Evolutionary conservation across 1,139 yeast species (phyloP), one percentile per base, ranked within the genome.

Genomic region (Blastobotrys buckinghamii): DNA sequence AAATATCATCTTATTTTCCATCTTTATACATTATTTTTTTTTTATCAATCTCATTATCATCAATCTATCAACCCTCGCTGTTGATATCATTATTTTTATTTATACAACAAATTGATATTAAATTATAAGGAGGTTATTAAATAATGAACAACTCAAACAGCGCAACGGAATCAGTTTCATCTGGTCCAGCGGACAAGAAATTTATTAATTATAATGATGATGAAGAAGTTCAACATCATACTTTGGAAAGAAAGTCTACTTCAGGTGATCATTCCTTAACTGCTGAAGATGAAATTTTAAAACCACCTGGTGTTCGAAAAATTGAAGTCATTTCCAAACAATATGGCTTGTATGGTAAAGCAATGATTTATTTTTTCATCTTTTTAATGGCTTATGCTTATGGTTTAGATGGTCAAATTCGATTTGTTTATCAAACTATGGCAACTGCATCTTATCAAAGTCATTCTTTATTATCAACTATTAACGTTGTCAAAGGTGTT

Each of bases 401-500:
- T 59, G 81, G 85, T 15, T 67, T 84, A 32, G 89, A 82, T 59
- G 74, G 77, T 47, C 73, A 73, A 16, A 65, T 77, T 40, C 73
- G 87, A 54, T 67, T 64, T 48, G 70, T 73, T 27, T 73, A 73
- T 63, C 80, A 77, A 52, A 57, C 73, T 22, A 70, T 71, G 53
- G 89, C 88, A 6, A 76, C 85, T 26, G 66, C 72, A 36, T 74
- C 82, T 2, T 83, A 79, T 63, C 56, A 73, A 6, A 59, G 69
- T 24, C 88, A 81, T 62, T 79, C 89, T 10, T 68, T 82, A 48
- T 66, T 78, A 46, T 74, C 90, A 4, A 81, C 90, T 5, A 77
- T 83, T 48, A 76, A 77, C 51, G 84, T 81, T 30, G 76, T 82
- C 49, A 74, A 77, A 51, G 73, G 78, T 27, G 84, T 83, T 39